Evolutionary conservation across 208 protist genomes (phyloP).

Genomic region (Leishmania tarentolae): DNA sequence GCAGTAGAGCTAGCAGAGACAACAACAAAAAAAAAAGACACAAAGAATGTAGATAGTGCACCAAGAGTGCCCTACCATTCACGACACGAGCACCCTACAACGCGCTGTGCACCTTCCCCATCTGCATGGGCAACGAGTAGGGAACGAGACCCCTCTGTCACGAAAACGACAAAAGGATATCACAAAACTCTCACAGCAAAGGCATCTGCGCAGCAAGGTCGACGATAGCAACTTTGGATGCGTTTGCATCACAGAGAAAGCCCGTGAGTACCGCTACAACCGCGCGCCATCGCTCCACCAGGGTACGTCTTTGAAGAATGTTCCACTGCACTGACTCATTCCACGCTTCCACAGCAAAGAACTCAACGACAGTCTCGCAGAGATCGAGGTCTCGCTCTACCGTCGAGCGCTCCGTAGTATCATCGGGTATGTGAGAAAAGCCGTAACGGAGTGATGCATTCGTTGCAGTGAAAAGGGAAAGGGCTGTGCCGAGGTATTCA

Average conservation of each 20-base stretch:
- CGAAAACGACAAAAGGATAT: too few relatives aligned
- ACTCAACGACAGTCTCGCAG: constrained; percentile 50
- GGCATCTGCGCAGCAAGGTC: constrained; percentile 49
- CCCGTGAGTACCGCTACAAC: constrained; percentile 21
- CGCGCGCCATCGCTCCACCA: constrained; percentile 28
- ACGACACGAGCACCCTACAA: not conserved
- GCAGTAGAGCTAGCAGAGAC: not conserved
- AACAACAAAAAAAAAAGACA: not conserved
- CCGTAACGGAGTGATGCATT: not conserved
- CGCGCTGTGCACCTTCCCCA: not conserved
- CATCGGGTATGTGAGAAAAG: not conserved
- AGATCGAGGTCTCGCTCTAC: not conserved
- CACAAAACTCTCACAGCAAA: constrained; percentile 18
- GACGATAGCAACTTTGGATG: constrained; percentile 23
- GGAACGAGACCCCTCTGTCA: not conserved
- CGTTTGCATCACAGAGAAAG: constrained; percentile 26
- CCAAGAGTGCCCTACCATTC: not conserved
- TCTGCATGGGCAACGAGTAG: not conserved
- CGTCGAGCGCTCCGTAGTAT: not conserved
- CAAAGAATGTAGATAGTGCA: not conserved
- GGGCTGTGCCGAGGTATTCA: not conserved
- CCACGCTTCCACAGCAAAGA: constrained; percentile 80
- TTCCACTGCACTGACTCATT: constrained; percentile 59
- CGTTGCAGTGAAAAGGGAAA: not conserved
- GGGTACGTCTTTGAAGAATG: constrained; percentile 19